These are phyloP conservation scores for Gomphus bonarii DNA, from an alignment of 1,284 basidiomycete genomes.

Conservation along the genomic window DNA sequence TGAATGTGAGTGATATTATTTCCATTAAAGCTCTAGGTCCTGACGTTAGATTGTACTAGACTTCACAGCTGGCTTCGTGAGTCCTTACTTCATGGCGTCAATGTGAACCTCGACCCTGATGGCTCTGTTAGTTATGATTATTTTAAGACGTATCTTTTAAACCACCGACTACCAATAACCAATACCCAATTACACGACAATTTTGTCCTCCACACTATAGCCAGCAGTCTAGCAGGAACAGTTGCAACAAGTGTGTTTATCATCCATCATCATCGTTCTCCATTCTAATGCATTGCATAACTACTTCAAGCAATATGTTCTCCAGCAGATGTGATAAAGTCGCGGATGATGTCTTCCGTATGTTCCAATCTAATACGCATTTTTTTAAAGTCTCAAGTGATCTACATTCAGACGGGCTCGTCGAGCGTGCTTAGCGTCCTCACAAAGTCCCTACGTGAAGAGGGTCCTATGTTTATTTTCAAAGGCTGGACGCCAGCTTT, in stretches of 20 bases:
- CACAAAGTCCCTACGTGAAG: constrained; percentile 47
- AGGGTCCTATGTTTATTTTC: constrained; percentile 79
- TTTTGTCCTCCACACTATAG: constrained; percentile 51
- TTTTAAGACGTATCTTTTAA: constrained; percentile 65
- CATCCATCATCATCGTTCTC: neutral
- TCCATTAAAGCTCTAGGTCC: constrained; percentile 1
- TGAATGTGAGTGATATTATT: constrained; percentile 59
- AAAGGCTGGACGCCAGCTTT: constrained; percentile 86
- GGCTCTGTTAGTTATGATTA: constrained; percentile 62
- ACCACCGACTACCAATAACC: constrained; percentile 41
- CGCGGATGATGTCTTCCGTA: constrained; percentile 67
- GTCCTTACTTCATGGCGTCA: constrained; percentile 22
- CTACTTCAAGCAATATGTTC: constrained; percentile 63
- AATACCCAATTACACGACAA: constrained; percentile 64
- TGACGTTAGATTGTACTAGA: constrained; percentile 28
- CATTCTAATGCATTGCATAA: neutral
- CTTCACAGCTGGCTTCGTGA: constrained; percentile 82
- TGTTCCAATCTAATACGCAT: constrained; percentile 16
- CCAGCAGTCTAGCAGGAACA: constrained; percentile 69
- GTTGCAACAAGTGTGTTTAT: constrained; percentile 67
- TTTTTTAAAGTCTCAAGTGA: no score
- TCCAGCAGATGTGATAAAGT: constrained; percentile 80
- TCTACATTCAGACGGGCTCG: constrained; percentile 33
- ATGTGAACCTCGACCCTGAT: neutral
- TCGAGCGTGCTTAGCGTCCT: constrained; percentile 41